Evolutionary conservation across 495 filamentous ascomycete species (phyloP).

Genomic region (Cercophora sp.): DNA sequence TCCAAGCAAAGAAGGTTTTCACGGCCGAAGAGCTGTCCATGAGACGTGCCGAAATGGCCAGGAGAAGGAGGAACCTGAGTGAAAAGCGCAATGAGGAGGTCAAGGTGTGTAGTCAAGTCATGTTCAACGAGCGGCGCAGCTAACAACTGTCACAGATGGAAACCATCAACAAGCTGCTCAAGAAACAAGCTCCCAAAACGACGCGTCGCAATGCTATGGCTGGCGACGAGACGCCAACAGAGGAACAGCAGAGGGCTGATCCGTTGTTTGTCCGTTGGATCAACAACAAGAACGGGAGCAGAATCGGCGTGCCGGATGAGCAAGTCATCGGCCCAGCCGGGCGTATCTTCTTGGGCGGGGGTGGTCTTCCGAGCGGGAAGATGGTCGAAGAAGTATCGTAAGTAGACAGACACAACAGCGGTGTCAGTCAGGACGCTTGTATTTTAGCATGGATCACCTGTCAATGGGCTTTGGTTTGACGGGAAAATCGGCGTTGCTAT

Average conservation of each 20-base stretch:
- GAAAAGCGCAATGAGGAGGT: slow-evolving; percentile 98
- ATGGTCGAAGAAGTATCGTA: slow-evolving; percentile 43
- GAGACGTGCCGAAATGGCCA: slow-evolving; percentile 93
- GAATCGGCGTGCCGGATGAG: slow-evolving; percentile 72
- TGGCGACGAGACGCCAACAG: slow-evolving; percentile 54
- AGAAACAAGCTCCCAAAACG: slow-evolving; percentile 88
- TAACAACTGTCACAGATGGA: slow-evolving; percentile 67
- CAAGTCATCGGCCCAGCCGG: slow-evolving; percentile 71
- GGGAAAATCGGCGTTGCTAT: too few species aligned
- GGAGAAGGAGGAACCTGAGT: slow-evolving; percentile 90
- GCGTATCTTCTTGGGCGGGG: slow-evolving; percentile 47
- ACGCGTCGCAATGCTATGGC: slow-evolving; percentile 49
- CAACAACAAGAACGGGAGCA: slow-evolving; percentile 63
- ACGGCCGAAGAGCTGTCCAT: slow-evolving; percentile 94
- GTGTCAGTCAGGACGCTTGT: too few species aligned
- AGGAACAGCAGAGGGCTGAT: slow-evolving; percentile 52
- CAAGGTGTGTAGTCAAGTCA: slow-evolving; percentile 57
- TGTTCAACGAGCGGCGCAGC: not conserved
- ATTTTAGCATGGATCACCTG: too few species aligned
- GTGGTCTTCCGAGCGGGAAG: slow-evolving; percentile 28
- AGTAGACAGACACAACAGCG: too few species aligned
- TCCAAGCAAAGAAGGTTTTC: slow-evolving; percentile 86
- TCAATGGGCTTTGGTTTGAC: too few species aligned
- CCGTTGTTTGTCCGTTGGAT: slow-evolving; percentile 75
- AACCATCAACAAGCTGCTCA: slow-evolving; percentile 94